Evolutionary conservation across 768 basidiomycete species (phyloP).

Genomic region (Leccinum broughii): DNA sequence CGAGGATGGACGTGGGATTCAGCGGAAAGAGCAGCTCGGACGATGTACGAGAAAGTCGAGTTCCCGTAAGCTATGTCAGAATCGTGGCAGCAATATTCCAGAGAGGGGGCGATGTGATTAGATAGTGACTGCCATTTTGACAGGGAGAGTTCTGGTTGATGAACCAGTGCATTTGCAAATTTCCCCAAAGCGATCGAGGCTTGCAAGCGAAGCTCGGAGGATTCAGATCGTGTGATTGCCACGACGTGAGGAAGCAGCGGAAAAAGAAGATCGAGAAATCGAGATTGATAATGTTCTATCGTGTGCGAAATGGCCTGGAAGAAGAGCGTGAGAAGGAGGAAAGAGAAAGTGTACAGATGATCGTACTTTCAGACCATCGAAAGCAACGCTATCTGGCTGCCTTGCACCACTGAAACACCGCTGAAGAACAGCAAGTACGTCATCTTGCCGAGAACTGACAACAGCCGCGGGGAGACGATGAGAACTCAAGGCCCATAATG

Average conservation of each 20-base stretch:
- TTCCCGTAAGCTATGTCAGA: background rate
- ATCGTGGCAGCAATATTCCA: constrained; percentile 19
- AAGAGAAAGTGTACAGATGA: background rate
- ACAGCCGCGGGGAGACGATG: constrained; percentile 48
- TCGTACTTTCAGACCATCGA: constrained; percentile 34
- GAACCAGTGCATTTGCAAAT: constrained; percentile 31
- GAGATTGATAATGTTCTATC: constrained; percentile 17
- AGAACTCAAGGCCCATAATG: constrained; percentile 49
- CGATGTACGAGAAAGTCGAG: constrained; percentile 25
- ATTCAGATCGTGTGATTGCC: constrained; percentile 13
- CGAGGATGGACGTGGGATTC: constrained; percentile 19
- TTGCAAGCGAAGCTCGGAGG: constrained; percentile 20
- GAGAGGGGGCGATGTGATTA: constrained; percentile 26
- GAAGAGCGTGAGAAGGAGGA: constrained; percentile 7
- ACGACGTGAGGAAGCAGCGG: constrained; percentile 27
- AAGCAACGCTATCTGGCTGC: constrained; percentile 14
- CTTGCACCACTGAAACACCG: constrained; percentile 35
- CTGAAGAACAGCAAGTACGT: constrained; percentile 38
- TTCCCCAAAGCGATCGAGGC: constrained; percentile 25
- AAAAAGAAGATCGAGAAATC: constrained; percentile 19
- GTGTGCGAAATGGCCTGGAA: constrained; percentile 28
- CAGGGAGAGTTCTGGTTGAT: constrained; percentile 34
- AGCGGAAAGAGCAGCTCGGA: constrained; percentile 31
- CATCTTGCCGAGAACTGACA: constrained; percentile 33
- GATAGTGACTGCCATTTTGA: constrained; percentile 29